Evolutionary conservation across 768 basidiomycete species (phyloP).

Genomic region (Lentinula aciculospora): DNA sequence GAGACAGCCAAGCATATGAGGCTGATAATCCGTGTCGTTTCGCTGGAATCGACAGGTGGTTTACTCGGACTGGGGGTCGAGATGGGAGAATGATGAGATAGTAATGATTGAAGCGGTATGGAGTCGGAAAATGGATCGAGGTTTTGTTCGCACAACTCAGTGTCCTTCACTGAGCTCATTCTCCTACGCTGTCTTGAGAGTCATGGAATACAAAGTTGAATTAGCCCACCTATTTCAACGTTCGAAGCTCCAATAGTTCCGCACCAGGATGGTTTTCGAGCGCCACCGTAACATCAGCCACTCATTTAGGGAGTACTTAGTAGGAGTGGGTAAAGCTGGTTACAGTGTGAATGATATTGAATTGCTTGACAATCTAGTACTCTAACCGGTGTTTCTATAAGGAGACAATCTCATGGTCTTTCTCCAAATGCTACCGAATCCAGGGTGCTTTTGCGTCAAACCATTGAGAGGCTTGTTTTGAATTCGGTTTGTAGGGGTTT

Average conservation of each 20-base stretch:
- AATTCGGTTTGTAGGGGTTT: too few species aligned
- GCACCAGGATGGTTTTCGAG: background rate
- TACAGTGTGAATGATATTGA: background rate
- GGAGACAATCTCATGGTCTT: background rate
- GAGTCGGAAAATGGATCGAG: background rate
- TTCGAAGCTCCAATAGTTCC: background rate
- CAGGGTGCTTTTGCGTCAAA: too few species aligned
- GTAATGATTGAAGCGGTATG: background rate
- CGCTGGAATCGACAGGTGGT: slow-evolving; percentile 14
- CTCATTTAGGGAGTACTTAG: background rate
- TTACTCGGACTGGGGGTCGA: background rate
- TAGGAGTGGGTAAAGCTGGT: background rate
- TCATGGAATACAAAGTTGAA: background rate
- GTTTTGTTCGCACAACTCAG: background rate
- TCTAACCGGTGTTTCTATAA: background rate
- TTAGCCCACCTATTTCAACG: background rate
- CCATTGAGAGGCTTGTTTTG: too few species aligned
- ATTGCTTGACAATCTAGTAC: background rate
- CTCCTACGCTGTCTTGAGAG: background rate
- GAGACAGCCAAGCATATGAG: slow-evolving; percentile 19
- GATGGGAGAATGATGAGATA: background rate
- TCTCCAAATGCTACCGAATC: too few species aligned
- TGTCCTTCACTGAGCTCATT: background rate
- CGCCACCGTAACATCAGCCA: background rate
- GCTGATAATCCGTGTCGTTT: slow-evolving; percentile 16